A percentile compares a stretch with the other conserved stretches of the same genome.
Conservation (phyloP, 495 filamentous ascomycete genomes). For the Coniosporium apollinis region DNA sequence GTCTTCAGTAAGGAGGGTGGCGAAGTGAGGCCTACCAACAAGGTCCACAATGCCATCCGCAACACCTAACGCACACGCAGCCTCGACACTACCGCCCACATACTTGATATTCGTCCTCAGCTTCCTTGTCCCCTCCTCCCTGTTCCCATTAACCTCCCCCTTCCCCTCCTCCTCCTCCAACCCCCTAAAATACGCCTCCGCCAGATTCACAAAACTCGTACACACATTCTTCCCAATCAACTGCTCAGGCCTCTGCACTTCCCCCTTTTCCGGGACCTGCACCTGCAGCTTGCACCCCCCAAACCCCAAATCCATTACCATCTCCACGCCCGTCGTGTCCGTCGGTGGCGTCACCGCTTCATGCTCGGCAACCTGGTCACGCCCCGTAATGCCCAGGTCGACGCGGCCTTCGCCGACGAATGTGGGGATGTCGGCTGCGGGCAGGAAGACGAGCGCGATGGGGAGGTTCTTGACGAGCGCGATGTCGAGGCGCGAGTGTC, state of each 20-base stretch:
- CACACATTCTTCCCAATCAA: slow-evolving; percentile 88
- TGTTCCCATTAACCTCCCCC: slow-evolving; percentile 10
- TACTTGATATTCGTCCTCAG: slow-evolving; percentile 75
- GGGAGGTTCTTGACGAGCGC: slow-evolving; percentile 89
- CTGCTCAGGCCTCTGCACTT: slow-evolving; percentile 47
- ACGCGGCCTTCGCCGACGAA: slow-evolving; percentile 92
- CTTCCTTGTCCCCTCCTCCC: slow-evolving; percentile 27
- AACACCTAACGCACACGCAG: slow-evolving; percentile 86
- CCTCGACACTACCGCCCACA: slow-evolving; percentile 89
- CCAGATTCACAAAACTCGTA: slow-evolving; percentile 80
- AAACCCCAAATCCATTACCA: slow-evolving; percentile 78
- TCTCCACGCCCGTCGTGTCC: slow-evolving; percentile 53
- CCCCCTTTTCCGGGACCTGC: slow-evolving; percentile 80
- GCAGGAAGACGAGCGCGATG: slow-evolving; percentile 92
- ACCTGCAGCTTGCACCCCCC: slow-evolving; percentile 86
- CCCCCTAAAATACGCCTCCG: slow-evolving; percentile 61
- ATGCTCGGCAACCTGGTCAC: slow-evolving; percentile 84
- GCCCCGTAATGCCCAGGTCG: slow-evolving; percentile 85
- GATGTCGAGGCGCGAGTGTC: slow-evolving; percentile 86
- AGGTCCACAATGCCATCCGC: slow-evolving; percentile 96
- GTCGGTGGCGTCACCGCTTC: slow-evolving; percentile 49
- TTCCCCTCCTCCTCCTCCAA: slow-evolving; percentile 37
- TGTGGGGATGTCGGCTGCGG: slow-evolving; percentile 88
- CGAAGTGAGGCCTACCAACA: slow-evolving; percentile 67
- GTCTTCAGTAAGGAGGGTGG: not conserved